A percentile compares a stretch with the other conserved stretches of the same genome.
Evolutionary conservation across 2,329 filamentous ascomycete genomes (phyloP).

Genomic region (Fusarium tuaranense): DNA sequence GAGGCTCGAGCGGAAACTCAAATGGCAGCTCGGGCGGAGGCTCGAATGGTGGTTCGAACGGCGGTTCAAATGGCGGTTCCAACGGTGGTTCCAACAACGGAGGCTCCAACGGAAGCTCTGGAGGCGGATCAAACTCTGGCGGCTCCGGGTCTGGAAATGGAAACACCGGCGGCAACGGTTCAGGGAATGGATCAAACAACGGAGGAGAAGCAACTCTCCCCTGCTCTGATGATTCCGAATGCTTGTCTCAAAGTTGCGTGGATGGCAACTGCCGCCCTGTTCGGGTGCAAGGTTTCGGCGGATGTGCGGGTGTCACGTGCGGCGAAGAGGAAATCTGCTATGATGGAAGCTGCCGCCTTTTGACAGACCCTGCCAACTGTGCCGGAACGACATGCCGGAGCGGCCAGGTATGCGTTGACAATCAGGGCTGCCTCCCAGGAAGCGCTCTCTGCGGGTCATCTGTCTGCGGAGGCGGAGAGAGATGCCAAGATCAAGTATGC

Average conservation of each 20-base stretch:
- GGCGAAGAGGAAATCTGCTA: background rate
- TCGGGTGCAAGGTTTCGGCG: background rate
- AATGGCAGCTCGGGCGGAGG: background rate
- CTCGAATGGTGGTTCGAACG: background rate
- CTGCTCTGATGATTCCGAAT: background rate
- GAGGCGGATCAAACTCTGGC: background rate
- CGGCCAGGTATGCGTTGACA: background rate
- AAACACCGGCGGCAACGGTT: background rate
- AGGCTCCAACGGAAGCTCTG: background rate
- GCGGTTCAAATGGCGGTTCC: background rate
- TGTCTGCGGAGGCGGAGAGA: background rate
- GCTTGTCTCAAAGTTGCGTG: background rate
- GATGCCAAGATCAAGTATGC: background rate
- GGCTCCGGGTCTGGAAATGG: background rate
- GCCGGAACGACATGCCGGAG: background rate
- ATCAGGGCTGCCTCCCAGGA: background rate
- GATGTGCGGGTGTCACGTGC: background rate
- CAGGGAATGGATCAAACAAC: background rate
- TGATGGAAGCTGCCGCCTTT: background rate
- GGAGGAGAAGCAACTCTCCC: background rate
- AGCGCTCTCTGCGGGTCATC: background rate
- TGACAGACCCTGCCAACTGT: background rate
- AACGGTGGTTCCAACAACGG: background rate
- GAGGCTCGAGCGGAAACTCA: background rate
- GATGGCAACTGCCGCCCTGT: background rate